These are phyloP conservation scores for Solanum piurae DNA, from an alignment of 257 asterid species.

Conservation along the genomic window DNA sequence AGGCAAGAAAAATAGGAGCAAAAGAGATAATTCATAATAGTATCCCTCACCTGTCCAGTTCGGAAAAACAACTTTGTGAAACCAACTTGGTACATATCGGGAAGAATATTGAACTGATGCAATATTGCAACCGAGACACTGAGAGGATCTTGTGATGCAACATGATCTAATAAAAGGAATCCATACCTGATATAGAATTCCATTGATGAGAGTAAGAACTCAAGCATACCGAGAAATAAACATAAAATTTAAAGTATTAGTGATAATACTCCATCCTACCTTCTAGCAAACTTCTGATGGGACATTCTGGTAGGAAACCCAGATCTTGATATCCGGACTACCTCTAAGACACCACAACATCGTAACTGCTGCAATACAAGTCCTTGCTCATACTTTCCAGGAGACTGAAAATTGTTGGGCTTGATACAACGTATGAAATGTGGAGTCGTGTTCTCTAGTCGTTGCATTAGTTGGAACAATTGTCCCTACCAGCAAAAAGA, in stretches of 20 bases:
- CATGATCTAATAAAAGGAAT: slow-evolving; percentile 84
- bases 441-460: slow-evolving; percentile 84
- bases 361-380: slow-evolving; percentile 84
- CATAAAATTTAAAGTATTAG: neutral
- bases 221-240: neutral
- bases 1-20: neutral
- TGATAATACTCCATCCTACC: slow-evolving; percentile 30
- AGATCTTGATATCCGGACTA: slow-evolving; percentile 95
- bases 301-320: slow-evolving; percentile 96
- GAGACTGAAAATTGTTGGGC: slow-evolving; percentile 80
- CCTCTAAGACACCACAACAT: slow-evolving; percentile 97
- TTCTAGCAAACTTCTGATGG: slow-evolving; percentile 89
- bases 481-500: slow-evolving; percentile 50
- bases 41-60: slow-evolving; percentile 82
- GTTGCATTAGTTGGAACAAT: slow-evolving; percentile 88
- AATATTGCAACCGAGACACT: slow-evolving; percentile 94
- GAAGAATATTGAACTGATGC: slow-evolving; percentile 91
- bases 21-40: neutral
- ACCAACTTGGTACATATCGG: slow-evolving; percentile 99
- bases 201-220: neutral
- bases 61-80: slow-evolving; percentile 95
- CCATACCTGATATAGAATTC: slow-evolving; percentile 57
- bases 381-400: slow-evolving; percentile 74
- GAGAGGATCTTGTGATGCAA: slow-evolving; percentile 92
- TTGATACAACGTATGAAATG: slow-evolving; percentile 98